Evolutionary conservation across 257 asterid species (phyloP).

Genomic region (Avicennia marina): DNA sequence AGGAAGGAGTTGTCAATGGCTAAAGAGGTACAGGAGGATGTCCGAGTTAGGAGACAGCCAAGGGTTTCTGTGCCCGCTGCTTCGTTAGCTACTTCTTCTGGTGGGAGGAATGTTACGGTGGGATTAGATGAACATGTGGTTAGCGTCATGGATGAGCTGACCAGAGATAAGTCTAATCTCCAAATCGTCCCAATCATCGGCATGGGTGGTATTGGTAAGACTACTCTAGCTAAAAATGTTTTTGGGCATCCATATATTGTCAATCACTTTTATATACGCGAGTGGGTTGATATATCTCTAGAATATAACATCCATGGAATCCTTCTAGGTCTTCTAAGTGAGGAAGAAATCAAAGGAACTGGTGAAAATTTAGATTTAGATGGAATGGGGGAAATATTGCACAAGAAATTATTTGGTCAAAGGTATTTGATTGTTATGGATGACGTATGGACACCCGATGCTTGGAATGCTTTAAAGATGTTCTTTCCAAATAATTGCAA

Average conservation of each 20-base stretch:
- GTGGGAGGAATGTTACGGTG: neutral
- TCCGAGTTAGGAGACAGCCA: neutral
- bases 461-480: slow-evolving; percentile 2
- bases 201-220: neutral
- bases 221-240: neutral
- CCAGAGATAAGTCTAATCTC: neutral
- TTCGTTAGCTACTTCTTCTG: neutral
- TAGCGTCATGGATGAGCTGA: neutral
- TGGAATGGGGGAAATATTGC: too few species aligned
- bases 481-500: slow-evolving; percentile 2
- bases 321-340: neutral
- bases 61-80: neutral
- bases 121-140: neutral
- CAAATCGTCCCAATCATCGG: neutral
- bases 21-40: neutral
- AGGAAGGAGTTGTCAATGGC: neutral
- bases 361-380: neutral
- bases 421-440: too few species aligned
- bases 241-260: neutral
- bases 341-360: neutral
- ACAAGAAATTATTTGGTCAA: too few species aligned
- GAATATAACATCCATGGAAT: neutral
- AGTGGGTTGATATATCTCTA: slow-evolving; percentile 16
- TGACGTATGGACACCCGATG: slow-evolving; percentile 5
- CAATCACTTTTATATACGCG: neutral